Evolutionary conservation across 2,329 filamentous ascomycete species (phyloP), one percentile per base, ranked within the genome.

Genomic region (Amylocarpus encephaloides): DNA sequence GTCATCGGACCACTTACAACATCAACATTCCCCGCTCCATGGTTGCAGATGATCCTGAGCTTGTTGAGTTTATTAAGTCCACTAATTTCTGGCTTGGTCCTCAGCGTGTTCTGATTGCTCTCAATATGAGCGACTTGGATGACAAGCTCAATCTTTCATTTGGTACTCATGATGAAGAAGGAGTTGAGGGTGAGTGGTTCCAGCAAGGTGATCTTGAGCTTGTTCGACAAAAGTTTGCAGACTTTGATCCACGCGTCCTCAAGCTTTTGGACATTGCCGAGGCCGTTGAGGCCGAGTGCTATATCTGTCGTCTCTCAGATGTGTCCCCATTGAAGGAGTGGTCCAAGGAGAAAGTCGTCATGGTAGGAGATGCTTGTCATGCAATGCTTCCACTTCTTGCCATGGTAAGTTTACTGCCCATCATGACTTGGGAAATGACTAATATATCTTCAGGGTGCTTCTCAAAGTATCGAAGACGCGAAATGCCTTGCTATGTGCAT

Each of bases 381-480:
- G 46, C 46, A 3, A 43, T 49, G 39, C 19, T 49, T 16, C 39
- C 40, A 13, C 12, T 22, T 11, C 11, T 29, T 6, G 39, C 15
- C 10, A 35, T 26, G 30, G 44, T 46, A 45, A 29, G 19, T 15
- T 13, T 13, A 13, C 29, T 22, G 19, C 18, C 19, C 6, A 39
- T 22, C 13, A 5, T 16, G 5, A 13, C n/a, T 9, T 15, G 3
- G 19, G 29, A n/a, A 10, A 46, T 22, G 1, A 46, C 44, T 46
- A 29, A 46, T 16, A n/a, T 32, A 38, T 10, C 12, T 9, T 2
- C 16, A 46, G 34, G 40, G 46, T 18, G 46, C 46, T 11, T 15
- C 15, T 6, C 40, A 49, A 43, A 9, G 39, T 22, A 43, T 49
- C 6, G 46, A 49, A 43, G 46, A 49, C n/a, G 40, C 46, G 6